These are phyloP conservation scores for Sophora flavescens DNA, from an alignment of 306 rosid species.

Conservation along the genomic window DNA sequence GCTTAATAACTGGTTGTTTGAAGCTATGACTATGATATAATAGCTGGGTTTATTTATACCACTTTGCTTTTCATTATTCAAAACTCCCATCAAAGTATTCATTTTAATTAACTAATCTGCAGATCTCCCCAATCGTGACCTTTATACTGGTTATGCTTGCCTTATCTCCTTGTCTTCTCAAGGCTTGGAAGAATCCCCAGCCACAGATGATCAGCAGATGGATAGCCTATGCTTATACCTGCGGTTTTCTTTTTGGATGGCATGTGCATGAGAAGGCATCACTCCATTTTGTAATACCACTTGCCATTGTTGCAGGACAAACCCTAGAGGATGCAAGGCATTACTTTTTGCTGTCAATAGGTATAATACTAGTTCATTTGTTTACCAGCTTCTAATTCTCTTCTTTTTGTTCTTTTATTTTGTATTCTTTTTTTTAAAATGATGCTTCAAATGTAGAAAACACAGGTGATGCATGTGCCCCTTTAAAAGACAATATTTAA, in stretches of 20 bases:
- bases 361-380: constrained; percentile 55
- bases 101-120: constrained; percentile 49
- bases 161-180: constrained; percentile 86
- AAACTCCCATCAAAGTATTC: constrained; percentile 31
- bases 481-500: not conserved
- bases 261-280: constrained; percentile 98
- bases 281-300: constrained; percentile 91
- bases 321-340: constrained; percentile 79
- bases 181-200: constrained; percentile 84
- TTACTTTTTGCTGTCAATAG: constrained; percentile 80
- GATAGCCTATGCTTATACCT: constrained; percentile 88
- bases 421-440: not conserved
- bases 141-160: constrained; percentile 79
- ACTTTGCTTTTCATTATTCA: constrained; percentile 17
- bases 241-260: constrained; percentile 97
- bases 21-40: not conserved
- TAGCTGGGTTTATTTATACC: constrained; percentile 8
- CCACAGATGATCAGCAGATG: constrained; percentile 82
- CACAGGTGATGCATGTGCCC: not conserved
- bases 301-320: constrained; percentile 71
- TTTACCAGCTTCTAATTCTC: constrained; percentile 1
- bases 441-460: not conserved
- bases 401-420: not conserved
- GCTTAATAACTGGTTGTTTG: constrained; percentile 39
- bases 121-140: constrained; percentile 81